Percentiles rank a stretch among this genome's conserved stretches.
These are phyloP conservation scores for Musa schizocarpa DNA, from an alignment of 176 grass and related monocot species.

Conservation along the genomic window DNA sequence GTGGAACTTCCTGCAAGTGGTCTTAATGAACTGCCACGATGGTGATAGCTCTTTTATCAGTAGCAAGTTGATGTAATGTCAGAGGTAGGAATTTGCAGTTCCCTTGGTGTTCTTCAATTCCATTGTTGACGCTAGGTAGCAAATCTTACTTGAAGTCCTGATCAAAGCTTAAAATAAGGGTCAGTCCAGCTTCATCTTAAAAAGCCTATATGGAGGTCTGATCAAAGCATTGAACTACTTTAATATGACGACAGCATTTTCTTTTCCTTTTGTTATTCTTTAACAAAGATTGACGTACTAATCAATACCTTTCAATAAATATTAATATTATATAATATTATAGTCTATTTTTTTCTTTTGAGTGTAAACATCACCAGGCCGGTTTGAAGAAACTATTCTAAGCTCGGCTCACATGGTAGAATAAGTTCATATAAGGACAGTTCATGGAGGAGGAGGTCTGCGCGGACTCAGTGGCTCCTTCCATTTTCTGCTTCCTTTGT, in stretches of 20 bases:
- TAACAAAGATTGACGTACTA: too few species aligned
- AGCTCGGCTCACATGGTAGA: not conserved
- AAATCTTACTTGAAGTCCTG: conserved; percentile 23
- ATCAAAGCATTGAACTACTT: conserved; percentile 48
- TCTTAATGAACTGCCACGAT: not conserved
- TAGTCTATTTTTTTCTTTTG: too few species aligned
- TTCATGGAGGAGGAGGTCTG: not conserved
- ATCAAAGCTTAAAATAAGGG: conserved; percentile 2
- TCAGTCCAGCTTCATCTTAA: conserved; percentile 2
- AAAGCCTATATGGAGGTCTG: conserved; percentile 30
- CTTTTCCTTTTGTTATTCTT: conserved; percentile 6
- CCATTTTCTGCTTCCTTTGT: not conserved
- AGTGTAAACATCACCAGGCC: too few species aligned
- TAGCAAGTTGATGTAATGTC: too few species aligned
- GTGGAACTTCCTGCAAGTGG: not conserved
- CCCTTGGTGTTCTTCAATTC: too few species aligned
- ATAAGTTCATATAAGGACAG: not conserved
- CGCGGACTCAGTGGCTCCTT: not conserved
- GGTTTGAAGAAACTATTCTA: too few species aligned
- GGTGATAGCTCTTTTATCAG: not conserved
- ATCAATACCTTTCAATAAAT: too few species aligned
- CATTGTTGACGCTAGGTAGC: not conserved
- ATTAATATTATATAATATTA: too few species aligned
- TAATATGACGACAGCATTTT: conserved; percentile 32
- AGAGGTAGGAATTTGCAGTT: too few species aligned